Conservation (phyloP, 176 grass and related monocot species). For the Rhynchospora pubera region DNA sequence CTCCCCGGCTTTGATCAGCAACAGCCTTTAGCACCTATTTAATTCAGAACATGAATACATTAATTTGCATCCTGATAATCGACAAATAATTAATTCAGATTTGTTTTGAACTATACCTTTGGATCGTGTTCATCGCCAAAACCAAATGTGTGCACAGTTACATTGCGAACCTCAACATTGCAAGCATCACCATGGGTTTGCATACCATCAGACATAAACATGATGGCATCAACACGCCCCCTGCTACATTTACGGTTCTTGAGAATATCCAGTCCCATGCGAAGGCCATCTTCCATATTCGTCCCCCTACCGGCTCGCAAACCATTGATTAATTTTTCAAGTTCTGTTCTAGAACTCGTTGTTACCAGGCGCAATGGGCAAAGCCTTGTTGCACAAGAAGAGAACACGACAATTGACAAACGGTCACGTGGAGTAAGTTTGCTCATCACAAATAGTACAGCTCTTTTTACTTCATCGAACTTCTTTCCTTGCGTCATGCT, state of each 20-base stretch:
- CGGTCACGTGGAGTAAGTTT: constrained; percentile 25
- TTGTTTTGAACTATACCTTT: neutral
- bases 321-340: neutral
- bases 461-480: neutral
- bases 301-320: neutral
- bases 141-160: constrained; percentile 26
- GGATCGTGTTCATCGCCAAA: neutral
- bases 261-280: neutral
- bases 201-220: constrained; percentile 11
- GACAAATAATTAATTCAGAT: neutral
- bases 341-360: neutral
- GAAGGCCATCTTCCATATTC: neutral
- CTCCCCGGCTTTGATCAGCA: neutral
- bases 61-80: neutral
- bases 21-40: neutral
- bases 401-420: constrained; percentile 12
- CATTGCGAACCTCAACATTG: neutral
- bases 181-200: too few species aligned
- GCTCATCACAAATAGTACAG: constrained; percentile 11
- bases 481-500: neutral
- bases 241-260: neutral
- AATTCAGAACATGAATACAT: neutral
- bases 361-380: neutral
- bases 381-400: neutral
- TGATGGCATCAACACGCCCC: neutral